Conservation (phyloP, 78 protist species). For the Dictyostelium citrinum region DNA sequence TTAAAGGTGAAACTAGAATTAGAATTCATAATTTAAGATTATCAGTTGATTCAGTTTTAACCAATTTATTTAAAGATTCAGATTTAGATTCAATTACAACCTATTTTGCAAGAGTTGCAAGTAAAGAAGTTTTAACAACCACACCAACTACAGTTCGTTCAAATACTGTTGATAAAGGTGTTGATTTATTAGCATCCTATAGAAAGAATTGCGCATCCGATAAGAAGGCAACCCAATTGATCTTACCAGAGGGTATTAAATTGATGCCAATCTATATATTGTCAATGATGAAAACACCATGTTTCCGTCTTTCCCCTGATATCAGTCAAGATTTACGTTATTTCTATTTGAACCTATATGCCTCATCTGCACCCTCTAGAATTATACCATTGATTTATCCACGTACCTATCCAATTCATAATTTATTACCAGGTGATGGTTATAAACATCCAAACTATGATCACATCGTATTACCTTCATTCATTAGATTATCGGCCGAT, state of each 20-base stretch:
- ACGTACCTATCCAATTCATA: slow-evolving; percentile 67
- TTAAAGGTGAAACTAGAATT: slow-evolving; percentile 63
- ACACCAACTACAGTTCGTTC: slow-evolving; percentile 33
- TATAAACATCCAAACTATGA: background rate
- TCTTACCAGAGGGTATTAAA: slow-evolving; percentile 74
- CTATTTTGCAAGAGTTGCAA: slow-evolving; percentile 37
- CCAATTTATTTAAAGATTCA: slow-evolving; percentile 54
- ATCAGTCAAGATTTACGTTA: slow-evolving; percentile 50
- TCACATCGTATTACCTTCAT: slow-evolving; percentile 22
- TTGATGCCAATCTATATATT: slow-evolving; percentile 69
- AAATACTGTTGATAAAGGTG: slow-evolving; percentile 4
- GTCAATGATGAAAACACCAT: slow-evolving; percentile 80
- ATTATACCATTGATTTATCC: slow-evolving; percentile 72
- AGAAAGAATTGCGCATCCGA: slow-evolving; percentile 76
- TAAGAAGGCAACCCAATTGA: slow-evolving; percentile 60
- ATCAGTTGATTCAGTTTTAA: background rate
- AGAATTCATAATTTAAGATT: slow-evolving; percentile 73
- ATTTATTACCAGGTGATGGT: slow-evolving; percentile 26
- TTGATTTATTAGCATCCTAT: slow-evolving; percentile 61
- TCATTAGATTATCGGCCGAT: slow-evolving; percentile 30
- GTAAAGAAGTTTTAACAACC: slow-evolving; percentile 11
- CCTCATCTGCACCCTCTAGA: slow-evolving; percentile 26
- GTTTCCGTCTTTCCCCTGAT: slow-evolving; percentile 14
- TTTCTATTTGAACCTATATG: background rate
- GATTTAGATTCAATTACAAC: slow-evolving; percentile 74